Conservation (phyloP, 108 stramenopile genomes). For the Cyclotella atomus region DNA sequence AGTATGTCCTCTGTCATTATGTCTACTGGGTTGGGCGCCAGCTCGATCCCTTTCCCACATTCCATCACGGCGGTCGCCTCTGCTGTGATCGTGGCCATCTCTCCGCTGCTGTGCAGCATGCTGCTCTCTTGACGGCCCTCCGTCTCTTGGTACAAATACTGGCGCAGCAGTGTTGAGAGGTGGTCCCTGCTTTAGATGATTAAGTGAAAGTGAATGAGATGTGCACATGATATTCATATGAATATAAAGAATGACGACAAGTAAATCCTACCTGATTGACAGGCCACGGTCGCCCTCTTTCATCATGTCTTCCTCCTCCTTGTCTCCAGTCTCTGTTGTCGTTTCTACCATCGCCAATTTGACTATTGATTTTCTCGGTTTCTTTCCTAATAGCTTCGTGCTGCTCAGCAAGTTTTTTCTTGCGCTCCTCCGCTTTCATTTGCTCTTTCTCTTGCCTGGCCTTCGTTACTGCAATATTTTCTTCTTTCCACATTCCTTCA, state of each 20-base stretch:
- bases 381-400: slow-evolving; percentile 77
- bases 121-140: neutral
- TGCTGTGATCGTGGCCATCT: slow-evolving; percentile 12
- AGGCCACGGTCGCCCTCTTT: slow-evolving; percentile 39
- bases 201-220: neutral
- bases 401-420: slow-evolving; percentile 68
- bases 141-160: neutral
- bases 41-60: slow-evolving; percentile 10
- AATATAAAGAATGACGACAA: neutral
- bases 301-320: slow-evolving; percentile 46
- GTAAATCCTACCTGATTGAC: neutral
- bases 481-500: slow-evolving; percentile 88
- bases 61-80: slow-evolving; percentile 2
- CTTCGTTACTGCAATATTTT: slow-evolving; percentile 64
- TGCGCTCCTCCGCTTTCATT: slow-evolving; percentile 61
- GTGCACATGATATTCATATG: neutral
- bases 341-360: slow-evolving; percentile 56
- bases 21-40: neutral
- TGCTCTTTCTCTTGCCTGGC: slow-evolving; percentile 74
- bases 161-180: neutral
- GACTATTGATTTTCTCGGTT: slow-evolving; percentile 64
- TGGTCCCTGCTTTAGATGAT: neutral
- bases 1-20: slow-evolving; percentile 10
- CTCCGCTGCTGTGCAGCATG: neutral
- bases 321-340: slow-evolving; percentile 13